These are phyloP conservation scores for Penicillium sp. DNA, from an alignment of 2,329 filamentous ascomycete species.

Conservation along the genomic window DNA sequence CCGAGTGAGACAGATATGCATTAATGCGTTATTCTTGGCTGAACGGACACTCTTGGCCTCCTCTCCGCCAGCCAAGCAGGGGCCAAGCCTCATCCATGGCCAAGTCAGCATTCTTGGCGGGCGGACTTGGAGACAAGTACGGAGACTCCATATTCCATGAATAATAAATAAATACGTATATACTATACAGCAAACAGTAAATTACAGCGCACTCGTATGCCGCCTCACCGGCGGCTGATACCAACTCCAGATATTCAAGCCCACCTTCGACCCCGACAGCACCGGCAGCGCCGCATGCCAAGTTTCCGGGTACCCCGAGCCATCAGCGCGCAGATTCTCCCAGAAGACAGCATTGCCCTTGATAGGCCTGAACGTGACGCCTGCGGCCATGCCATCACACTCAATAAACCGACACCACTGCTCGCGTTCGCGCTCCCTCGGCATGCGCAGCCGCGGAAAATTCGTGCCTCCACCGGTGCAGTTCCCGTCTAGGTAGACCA, in stretches of 20 bases:
- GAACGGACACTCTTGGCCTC: slow-evolving; percentile 6
- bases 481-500: slow-evolving; percentile 56
- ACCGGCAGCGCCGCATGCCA: slow-evolving; percentile 61
- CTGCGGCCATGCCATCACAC: slow-evolving; percentile 42
- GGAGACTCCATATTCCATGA: background rate
- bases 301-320: slow-evolving; percentile 54
- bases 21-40: background rate
- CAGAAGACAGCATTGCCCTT: slow-evolving; percentile 60
- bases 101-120: slow-evolving; percentile 4
- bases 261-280: slow-evolving; percentile 53
- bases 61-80: slow-evolving; percentile 11
- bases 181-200: background rate
- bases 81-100: slow-evolving; percentile 5
- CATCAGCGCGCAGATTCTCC: slow-evolving; percentile 57
- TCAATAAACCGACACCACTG: slow-evolving; percentile 58
- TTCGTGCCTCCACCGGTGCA: slow-evolving; percentile 59
- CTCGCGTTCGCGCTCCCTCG: slow-evolving; percentile 28
- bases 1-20: too few relatives aligned
- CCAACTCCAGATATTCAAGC: slow-evolving; percentile 64
- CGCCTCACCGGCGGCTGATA: slow-evolving; percentile 39
- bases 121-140: background rate
- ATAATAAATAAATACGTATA: background rate
- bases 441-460: slow-evolving; percentile 51
- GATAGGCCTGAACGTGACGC: slow-evolving; percentile 56
- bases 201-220: background rate